A percentile compares a stretch with the other conserved stretches of the same genome.
These are phyloP conservation scores for Claviceps sp. DNA, from an alignment of 2,329 filamentous ascomycete genomes.

Conservation along the genomic window DNA sequence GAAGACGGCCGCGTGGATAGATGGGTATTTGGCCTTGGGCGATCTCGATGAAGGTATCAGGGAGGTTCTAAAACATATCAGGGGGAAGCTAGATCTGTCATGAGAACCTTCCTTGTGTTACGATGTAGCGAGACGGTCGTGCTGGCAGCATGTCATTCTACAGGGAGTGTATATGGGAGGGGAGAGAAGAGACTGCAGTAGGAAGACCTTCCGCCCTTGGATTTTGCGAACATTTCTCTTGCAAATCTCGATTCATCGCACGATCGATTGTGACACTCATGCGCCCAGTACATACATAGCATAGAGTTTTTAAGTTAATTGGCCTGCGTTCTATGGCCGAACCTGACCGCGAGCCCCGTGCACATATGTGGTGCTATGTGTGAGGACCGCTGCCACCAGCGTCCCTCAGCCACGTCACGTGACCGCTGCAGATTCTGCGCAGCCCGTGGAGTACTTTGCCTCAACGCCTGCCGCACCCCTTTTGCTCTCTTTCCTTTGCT, in stretches of 20 bases:
- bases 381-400: too few species aligned
- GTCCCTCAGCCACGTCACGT: too few species aligned
- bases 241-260: too few species aligned
- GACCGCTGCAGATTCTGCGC: too few species aligned
- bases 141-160: not conserved
- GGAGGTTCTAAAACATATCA: conserved; percentile 41
- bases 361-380: not conserved
- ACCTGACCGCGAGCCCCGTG: not conserved
- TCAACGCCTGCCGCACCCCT: too few species aligned
- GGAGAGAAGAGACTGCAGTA: not conserved
- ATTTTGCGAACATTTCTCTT: not conserved
- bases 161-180: not conserved
- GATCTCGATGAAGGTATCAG: conserved; percentile 42
- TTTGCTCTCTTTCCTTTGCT: too few species aligned
- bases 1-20: conserved; percentile 42
- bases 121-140: not conserved
- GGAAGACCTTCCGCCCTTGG: not conserved
- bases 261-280: not conserved
- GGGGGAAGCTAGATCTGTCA: conserved; percentile 15
- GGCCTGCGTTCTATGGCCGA: not conserved
- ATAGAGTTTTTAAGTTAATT: not conserved
- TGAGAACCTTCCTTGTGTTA: not conserved
- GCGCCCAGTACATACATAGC: not conserved
- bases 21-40: conserved; percentile 33
- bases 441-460: too few species aligned